phyloP scores from a whole-genome alignment of 1,139 yeast genomes.

The Scheffersomyces parashehatae region DNA sequence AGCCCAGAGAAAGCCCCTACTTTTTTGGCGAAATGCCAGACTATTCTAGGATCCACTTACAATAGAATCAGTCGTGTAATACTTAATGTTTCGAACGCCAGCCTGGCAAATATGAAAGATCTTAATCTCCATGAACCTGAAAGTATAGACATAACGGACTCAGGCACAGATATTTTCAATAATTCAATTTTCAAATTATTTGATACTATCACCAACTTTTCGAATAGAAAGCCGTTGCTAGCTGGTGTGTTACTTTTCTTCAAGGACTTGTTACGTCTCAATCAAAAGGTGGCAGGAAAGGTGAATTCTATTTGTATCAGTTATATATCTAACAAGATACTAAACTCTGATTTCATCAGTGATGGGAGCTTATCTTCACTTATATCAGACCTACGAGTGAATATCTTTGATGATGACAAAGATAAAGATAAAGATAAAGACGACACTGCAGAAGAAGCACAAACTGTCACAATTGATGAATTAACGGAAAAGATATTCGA shows the following conservation, averaged over 20 bases:
- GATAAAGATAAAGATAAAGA: conserved; percentile 2
- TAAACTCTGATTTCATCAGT: conserved; percentile 14
- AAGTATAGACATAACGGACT: not conserved
- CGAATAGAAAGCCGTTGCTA: conserved; percentile 31
- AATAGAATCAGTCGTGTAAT: not conserved
- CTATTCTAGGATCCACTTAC: not conserved
- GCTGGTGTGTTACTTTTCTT: conserved; percentile 10
- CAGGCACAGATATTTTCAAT: conserved; percentile 7
- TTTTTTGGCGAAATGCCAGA: not conserved
- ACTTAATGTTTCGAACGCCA: not conserved
- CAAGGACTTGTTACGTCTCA: not conserved
- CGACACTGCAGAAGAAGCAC: conserved; percentile 2
- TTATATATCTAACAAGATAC: conserved; percentile 14
- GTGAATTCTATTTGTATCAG: conserved; percentile 8
- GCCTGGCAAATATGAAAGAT: not conserved
- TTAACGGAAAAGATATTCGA: conserved; percentile 16
- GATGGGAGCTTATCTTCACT: conserved; percentile 20
- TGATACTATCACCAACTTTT: conserved; percentile 28
- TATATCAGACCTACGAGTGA: conserved; percentile 18
- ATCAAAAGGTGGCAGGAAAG: conserved; percentile 2
- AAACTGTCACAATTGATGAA: conserved; percentile 8
- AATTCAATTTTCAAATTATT: conserved; percentile 26
- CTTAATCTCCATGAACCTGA: not conserved
- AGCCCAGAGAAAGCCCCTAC: not conserved
- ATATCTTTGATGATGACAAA: conserved; percentile 18